Conservation (phyloP, 768 basidiomycete genomes). For the Rhizopogon roseolus region DNA sequence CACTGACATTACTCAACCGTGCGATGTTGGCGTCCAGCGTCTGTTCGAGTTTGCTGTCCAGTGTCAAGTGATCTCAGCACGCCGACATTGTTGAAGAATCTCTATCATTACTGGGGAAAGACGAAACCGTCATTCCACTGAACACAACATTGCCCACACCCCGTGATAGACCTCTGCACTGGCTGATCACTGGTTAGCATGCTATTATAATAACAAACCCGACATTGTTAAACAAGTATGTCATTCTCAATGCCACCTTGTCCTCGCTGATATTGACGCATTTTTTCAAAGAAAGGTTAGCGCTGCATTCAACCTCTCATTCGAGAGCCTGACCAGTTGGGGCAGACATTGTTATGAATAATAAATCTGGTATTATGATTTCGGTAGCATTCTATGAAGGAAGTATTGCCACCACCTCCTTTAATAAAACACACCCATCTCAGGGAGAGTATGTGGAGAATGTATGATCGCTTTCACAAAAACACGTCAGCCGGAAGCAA, state of each 20-base stretch:
- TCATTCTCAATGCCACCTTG: too few relatives aligned
- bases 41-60: background rate
- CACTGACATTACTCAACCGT: background rate
- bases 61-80: background rate
- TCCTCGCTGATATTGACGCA: background rate
- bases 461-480: constrained; percentile 14
- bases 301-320: background rate
- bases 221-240: too few relatives aligned
- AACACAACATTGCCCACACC: background rate
- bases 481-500: background rate
- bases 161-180: too few relatives aligned
- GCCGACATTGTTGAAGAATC: background rate
- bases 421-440: constrained; percentile 2
- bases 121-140: background rate
- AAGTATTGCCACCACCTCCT: background rate
- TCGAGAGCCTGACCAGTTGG: background rate
- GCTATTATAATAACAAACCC: too few relatives aligned
- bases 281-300: background rate
- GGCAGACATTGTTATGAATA: too few relatives aligned
- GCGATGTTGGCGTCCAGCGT: background rate
- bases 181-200: too few relatives aligned
- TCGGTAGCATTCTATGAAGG: background rate
- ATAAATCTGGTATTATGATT: too few relatives aligned
- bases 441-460: constrained; percentile 7
- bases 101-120: background rate